phyloP scores from a whole-genome alignment of 257 asterid species.

The Linaria vulgaris region DNA sequence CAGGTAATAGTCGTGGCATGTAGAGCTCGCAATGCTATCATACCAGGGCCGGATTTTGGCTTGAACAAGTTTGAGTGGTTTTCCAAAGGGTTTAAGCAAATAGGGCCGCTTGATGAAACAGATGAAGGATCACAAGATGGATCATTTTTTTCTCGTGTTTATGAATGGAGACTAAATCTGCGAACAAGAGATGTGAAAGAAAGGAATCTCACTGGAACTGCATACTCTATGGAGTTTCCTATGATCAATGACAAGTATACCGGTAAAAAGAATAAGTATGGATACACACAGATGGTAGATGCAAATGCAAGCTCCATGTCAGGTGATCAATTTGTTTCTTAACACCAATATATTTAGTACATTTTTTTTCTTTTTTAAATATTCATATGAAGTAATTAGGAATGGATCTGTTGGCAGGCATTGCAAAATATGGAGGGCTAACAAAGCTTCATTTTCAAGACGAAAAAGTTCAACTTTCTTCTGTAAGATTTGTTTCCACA shows the following conservation, averaged over 20 bases:
- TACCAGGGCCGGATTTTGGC: conserved; percentile 72
- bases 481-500: conserved; percentile 11
- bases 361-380: not conserved
- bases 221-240: conserved; percentile 65
- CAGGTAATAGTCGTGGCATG: conserved; percentile 63
- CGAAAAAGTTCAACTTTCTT: not conserved
- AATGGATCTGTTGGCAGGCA: conserved; percentile 33
- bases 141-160: conserved; percentile 36
- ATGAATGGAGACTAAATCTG: conserved; percentile 69
- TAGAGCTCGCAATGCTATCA: conserved; percentile 47
- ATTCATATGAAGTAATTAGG: not conserved
- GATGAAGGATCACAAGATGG: conserved; percentile 25
- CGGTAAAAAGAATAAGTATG: conserved; percentile 42
- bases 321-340: conserved; percentile 29
- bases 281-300: conserved; percentile 51
- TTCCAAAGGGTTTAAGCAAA: conserved; percentile 43
- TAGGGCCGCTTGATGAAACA: conserved; percentile 12
- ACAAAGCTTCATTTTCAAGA: conserved; percentile 54
- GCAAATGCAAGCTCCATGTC: conserved; percentile 44
- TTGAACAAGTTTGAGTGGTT: conserved; percentile 53
- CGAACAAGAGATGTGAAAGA: conserved; percentile 49
- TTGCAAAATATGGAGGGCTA: conserved; percentile 61
- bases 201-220: conserved; percentile 45
- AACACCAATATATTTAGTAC: too few species aligned
- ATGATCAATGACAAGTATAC: conserved; percentile 45